Percentiles rank a stretch among this genome's conserved stretches.
Evolutionary conservation across 2,329 filamentous ascomycete genomes (phyloP).

Genomic region (Purpureocillium takamizusanense): DNA sequence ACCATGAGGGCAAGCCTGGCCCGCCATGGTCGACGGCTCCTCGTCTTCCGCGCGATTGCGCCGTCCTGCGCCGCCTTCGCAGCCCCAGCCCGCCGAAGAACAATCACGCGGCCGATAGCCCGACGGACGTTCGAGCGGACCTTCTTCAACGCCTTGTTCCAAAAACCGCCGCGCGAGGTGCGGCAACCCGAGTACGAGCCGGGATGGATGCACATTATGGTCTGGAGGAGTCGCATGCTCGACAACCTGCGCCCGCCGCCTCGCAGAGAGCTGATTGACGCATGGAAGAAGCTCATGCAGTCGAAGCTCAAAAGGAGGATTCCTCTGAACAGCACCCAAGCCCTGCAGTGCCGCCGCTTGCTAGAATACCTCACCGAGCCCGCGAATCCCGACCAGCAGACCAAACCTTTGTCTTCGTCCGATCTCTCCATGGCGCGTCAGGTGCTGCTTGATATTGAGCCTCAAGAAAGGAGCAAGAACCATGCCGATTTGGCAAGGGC

Average conservation of each 20-base stretch:
- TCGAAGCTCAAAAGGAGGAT: slow-evolving; percentile 39
- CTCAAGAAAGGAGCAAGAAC: slow-evolving; percentile 31
- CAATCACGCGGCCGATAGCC: slow-evolving; percentile 12
- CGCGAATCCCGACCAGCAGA: slow-evolving; percentile 13
- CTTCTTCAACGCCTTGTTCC: slow-evolving; percentile 53
- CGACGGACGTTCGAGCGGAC: slow-evolving; percentile 23
- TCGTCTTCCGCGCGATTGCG: slow-evolving; percentile 22
- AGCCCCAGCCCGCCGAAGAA: slow-evolving; percentile 16
- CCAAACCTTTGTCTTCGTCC: slow-evolving; percentile 23
- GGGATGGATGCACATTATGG: slow-evolving; percentile 63
- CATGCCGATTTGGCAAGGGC: slow-evolving; percentile 38
- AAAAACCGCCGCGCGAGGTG: slow-evolving; percentile 47
- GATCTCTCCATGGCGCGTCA: slow-evolving; percentile 37
- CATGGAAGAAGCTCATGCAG: slow-evolving; percentile 55
- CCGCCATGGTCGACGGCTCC: slow-evolving; percentile 33
- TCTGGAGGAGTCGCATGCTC: slow-evolving; percentile 53
- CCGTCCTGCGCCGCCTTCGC: slow-evolving; percentile 24
- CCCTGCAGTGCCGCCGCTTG: slow-evolving; percentile 44
- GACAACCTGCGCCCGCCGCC: slow-evolving; percentile 57
- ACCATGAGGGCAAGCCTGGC: slow-evolving; percentile 36
- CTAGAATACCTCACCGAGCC: slow-evolving; percentile 46
- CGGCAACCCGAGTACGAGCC: slow-evolving; percentile 57
- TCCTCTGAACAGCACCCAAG: slow-evolving; percentile 57
- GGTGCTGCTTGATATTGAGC: slow-evolving; percentile 29
- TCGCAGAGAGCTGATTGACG: slow-evolving; percentile 51